Conservation (phyloP, 345 rosid species). For the Populus euphratica region DNA sequence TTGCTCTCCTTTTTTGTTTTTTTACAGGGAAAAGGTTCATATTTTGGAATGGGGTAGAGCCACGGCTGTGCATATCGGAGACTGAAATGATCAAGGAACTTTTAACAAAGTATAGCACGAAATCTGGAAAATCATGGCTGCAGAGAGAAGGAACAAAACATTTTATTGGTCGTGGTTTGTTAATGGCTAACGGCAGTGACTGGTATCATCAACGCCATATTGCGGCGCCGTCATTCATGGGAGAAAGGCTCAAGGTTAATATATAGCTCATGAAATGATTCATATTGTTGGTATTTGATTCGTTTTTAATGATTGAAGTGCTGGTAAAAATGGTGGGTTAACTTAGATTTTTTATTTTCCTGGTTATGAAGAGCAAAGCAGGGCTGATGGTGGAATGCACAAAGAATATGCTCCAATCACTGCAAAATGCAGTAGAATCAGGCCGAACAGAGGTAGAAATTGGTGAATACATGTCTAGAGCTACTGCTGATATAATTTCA, state of each 20-base stretch:
- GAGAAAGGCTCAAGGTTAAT: conserved; percentile 28
- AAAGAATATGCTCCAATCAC: conserved; percentile 45
- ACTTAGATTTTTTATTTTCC: background rate
- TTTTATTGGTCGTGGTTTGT: conserved; percentile 74
- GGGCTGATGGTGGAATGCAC: conserved; percentile 89
- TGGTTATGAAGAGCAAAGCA: conserved; percentile 51
- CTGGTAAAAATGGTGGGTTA: background rate
- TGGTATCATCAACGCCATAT: conserved; percentile 47
- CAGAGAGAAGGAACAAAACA: conserved; percentile 87
- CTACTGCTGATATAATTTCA: conserved; percentile 82
- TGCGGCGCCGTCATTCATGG: conserved; percentile 33
- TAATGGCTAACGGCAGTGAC: conserved; percentile 69
- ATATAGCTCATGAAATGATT: background rate
- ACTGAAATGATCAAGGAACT: conserved; percentile 73
- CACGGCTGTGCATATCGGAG: conserved; percentile 76
- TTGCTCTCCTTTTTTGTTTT: background rate
- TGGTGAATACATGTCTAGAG: conserved; percentile 62
- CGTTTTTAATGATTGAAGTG: background rate
- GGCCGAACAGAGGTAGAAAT: conserved; percentile 78
- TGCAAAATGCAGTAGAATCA: conserved; percentile 40
- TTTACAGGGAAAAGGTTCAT: conserved; percentile 75
- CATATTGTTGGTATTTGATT: background rate
- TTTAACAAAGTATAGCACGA: conserved; percentile 57
- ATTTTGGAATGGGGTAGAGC: conserved; percentile 86
- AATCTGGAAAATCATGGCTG: conserved; percentile 84